phyloP scores from a whole-genome alignment of 192 early-diverging fungal species.

The Coemansia sp. region DNA sequence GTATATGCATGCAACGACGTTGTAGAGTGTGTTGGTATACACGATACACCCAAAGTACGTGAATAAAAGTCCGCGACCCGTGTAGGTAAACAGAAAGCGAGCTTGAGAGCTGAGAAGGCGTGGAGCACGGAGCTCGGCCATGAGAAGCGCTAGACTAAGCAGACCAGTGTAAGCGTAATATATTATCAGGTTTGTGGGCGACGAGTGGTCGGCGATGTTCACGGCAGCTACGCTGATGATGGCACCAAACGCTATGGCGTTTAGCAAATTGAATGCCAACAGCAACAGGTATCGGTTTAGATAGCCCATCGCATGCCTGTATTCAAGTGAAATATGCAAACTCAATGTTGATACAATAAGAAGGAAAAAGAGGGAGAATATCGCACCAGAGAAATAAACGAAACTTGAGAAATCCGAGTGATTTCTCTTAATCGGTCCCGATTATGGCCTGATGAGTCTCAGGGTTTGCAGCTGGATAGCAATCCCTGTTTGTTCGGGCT shows the following conservation, averaged over 20 bases:
- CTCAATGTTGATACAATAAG: neutral
- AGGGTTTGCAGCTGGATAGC: too few species aligned
- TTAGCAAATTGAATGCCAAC: conserved; percentile 51
- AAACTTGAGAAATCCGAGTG: too few species aligned
- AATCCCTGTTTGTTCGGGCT: too few species aligned
- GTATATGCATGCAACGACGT: conserved; percentile 55
- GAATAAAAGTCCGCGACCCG: conserved; percentile 58
- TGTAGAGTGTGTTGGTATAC: conserved; percentile 41
- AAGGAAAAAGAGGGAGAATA: neutral
- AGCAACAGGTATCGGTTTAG: conserved; percentile 50
- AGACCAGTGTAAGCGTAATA: conserved; percentile 55
- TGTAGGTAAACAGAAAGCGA: conserved; percentile 57
- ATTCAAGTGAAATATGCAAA: neutral
- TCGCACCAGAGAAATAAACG: too few species aligned
- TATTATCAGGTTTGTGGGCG: conserved; percentile 54
- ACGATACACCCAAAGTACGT: conserved; percentile 64
- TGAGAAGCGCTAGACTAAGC: conserved; percentile 43
- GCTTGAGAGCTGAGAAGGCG: conserved; percentile 52
- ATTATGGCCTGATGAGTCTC: too few species aligned
- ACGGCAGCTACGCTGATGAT: conserved; percentile 43
- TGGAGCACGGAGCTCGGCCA: conserved; percentile 55
- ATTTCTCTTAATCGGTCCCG: too few species aligned
- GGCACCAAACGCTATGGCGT: conserved; percentile 38
- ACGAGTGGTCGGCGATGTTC: conserved; percentile 39
- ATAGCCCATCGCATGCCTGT: conserved; percentile 38